These are phyloP conservation scores for Ochetophila trinervis DNA, from an alignment of 306 rosid genomes.

Conservation along the genomic window DNA sequence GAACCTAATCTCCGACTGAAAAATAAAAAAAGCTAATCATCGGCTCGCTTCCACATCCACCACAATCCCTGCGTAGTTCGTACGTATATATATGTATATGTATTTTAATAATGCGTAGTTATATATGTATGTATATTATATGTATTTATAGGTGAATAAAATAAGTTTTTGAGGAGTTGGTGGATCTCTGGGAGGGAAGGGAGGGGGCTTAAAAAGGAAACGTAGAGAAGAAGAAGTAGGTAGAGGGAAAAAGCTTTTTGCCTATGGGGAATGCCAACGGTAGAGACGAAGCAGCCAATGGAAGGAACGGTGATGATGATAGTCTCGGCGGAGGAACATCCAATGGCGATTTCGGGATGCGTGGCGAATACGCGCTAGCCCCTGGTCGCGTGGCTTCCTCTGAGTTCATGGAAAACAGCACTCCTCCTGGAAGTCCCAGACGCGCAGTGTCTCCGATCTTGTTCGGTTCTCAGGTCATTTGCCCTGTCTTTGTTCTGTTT, in stretches of 20 bases:
- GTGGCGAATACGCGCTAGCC: slow-evolving; percentile 35
- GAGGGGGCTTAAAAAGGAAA: neutral
- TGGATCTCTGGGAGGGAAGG: neutral
- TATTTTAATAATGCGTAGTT: no score
- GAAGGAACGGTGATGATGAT: slow-evolving; percentile 6
- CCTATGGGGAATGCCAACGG: slow-evolving; percentile 30
- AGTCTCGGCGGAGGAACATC: slow-evolving; percentile 21
- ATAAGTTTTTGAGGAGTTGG: neutral
- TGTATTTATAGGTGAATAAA: no score
- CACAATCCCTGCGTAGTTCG: no score
- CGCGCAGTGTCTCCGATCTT: slow-evolving; percentile 62
- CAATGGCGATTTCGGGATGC: slow-evolving; percentile 31
- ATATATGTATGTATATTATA: no score
- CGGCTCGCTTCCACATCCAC: no score
- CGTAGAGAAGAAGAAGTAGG: neutral
- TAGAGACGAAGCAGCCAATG: slow-evolving; percentile 25
- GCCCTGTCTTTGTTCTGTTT: neutral
- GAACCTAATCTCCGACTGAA: no score
- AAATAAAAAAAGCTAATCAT: no score
- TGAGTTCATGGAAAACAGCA: slow-evolving; percentile 59
- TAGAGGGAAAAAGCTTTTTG: neutral
- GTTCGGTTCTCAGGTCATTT: slow-evolving; percentile 80
- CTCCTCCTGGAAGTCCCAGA: slow-evolving; percentile 74
- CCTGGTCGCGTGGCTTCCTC: slow-evolving; percentile 42
- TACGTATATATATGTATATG: no score